Base-by-base conservation (phyloP, 2,329 filamentous ascomycete species). In the Ceratocystis lukuohia region DNA sequence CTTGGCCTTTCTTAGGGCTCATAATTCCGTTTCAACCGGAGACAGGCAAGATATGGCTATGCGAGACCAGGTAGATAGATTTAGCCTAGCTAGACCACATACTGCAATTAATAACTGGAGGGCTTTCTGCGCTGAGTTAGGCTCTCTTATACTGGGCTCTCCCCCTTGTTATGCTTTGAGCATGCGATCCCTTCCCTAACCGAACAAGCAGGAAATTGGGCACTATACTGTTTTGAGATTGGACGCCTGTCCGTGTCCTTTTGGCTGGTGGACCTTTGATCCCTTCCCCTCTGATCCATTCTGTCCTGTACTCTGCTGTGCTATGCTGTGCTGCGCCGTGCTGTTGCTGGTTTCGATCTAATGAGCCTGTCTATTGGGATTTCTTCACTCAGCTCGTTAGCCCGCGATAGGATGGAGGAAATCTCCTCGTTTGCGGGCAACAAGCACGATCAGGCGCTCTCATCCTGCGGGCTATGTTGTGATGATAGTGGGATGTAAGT, bases 161-260 rank as follows among this genome's bases (percentile, higher is more conserved):
- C 48, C 53, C 37, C 37, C 37, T 41, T 12, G 37, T 3, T 41
- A 12, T 57, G 12, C 17, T 28, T 28, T 57, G 53, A 28, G 53
- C 22, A 57, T 57, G 30, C 53, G 25, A 57, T 57, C 53, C 25
- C 53, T 57, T 57, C 22, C 53, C 15, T 57, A 57, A 57, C 53
- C 53, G 25, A 57, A 17, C 53, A 57, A 33, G 53, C 25, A 12
- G 53, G 53, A 57, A 57, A 57, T 57, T 57, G 53, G 22, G 53
- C 30, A 10, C 53, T 57, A 33, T 57, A 33, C 53, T 25, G 15
- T 28, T 57, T 57, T 57, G 53, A 57, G 53, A 57, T 28, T 57
- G 53, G 15, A 57, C 22, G 22, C 25, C 25, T 57, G 53, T 57
- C 53, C 17, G 53, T 57, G 53, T 57, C 22, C 53, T 57, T 22